Percentiles rank a stretch among this genome's conserved stretches.
Conservation (phyloP, 805 yeast genomes). For the Starmerella geochares region DNA sequence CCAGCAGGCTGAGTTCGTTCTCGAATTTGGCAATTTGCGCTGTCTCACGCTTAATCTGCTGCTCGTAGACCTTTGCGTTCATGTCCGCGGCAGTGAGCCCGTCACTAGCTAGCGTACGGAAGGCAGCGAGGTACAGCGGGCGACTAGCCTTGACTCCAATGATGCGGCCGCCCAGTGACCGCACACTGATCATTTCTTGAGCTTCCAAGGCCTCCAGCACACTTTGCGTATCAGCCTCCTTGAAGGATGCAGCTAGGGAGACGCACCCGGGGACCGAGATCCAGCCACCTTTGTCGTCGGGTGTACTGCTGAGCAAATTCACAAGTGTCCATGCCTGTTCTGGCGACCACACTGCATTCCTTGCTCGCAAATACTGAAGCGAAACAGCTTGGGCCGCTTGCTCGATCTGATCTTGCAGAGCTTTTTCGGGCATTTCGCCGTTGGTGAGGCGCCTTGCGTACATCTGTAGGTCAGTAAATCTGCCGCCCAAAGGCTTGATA, state of each 20-base stretch:
- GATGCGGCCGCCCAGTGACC: slow-evolving; percentile 68
- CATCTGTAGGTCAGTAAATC: slow-evolving; percentile 87
- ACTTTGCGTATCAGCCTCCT: slow-evolving; percentile 34
- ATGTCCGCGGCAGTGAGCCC: slow-evolving; percentile 45
- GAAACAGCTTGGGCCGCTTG: slow-evolving; percentile 84
- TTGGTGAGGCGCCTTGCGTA: slow-evolving; percentile 77
- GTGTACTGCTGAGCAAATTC: slow-evolving; percentile 39
- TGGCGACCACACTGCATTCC: slow-evolving; percentile 44
- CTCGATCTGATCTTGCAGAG: slow-evolving; percentile 64
- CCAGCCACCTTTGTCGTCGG: slow-evolving; percentile 28
- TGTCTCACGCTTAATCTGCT: slow-evolving; percentile 49
- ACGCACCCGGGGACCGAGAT: slow-evolving; percentile 24
- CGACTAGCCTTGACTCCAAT: slow-evolving; percentile 63
- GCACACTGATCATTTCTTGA: slow-evolving; percentile 60
- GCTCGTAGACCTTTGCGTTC: slow-evolving; percentile 51
- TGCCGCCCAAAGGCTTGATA: slow-evolving; percentile 77
- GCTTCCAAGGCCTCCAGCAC: slow-evolving; percentile 65
- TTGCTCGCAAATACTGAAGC: slow-evolving; percentile 51
- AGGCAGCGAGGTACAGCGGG: slow-evolving; percentile 77
- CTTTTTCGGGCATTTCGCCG: slow-evolving; percentile 74
- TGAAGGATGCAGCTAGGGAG: slow-evolving; percentile 29
- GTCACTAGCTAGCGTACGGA: slow-evolving; percentile 52
- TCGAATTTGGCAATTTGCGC: slow-evolving; percentile 56
- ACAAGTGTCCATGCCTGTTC: slow-evolving; percentile 86
- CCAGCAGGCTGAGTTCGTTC: slow-evolving; percentile 45